Base-by-base conservation (phyloP, 2,329 filamentous ascomycete genomes). In the Fusarium lateritium region DNA sequence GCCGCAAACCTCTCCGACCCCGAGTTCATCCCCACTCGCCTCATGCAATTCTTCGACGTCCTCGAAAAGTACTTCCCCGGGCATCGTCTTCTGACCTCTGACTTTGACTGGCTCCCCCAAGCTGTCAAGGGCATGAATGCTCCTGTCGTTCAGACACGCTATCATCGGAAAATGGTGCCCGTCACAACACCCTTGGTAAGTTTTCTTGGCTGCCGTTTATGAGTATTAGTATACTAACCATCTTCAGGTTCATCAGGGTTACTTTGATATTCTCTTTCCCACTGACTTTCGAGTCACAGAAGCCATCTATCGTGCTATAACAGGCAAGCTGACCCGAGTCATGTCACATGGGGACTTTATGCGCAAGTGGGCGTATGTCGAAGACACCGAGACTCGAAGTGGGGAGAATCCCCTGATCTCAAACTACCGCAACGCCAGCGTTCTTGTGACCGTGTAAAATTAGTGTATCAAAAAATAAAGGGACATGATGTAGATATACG, bases 181-280 rank as follows among this genome's bases (percentile, higher is more conserved):
- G 96, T 99, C 15, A 87, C 89, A 6, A 99, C 96, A 6, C 94
- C 95, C 55, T 87, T 97, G 78, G 96, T 97, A 84, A 81, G 91
- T 82, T 24, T 15, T 10, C 11, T 45, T 50, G 21, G 24, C 51
- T 15, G 36, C 21, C 13, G 22, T 19, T 11, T 44, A 6, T 56
- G 11, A 19, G 11, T 51, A 34, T 21, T 17, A 14, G 3, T 14
- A 44, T 15, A 56, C 62, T 71, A 44, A 74, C 46, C 24, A 14
- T 40, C 5, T 21, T 1, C 14, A 97, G 93, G 93, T 98, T 47
- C 94, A 98, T 79, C 97, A 99, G 83, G 97, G 96, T 45, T 98
- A 97, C 81, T 99, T 99, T 77, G 97, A 99, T 78, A 98, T 99
- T 74, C 90, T 99, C 77, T 99, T 99, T 82, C 96, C 96, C 1